A percentile compares a stretch with the other conserved stretches of the same genome.
These are phyloP conservation scores for Wickerhamomyces chaumierensis DNA, from an alignment of 805 yeast species.

Conservation along the genomic window DNA sequence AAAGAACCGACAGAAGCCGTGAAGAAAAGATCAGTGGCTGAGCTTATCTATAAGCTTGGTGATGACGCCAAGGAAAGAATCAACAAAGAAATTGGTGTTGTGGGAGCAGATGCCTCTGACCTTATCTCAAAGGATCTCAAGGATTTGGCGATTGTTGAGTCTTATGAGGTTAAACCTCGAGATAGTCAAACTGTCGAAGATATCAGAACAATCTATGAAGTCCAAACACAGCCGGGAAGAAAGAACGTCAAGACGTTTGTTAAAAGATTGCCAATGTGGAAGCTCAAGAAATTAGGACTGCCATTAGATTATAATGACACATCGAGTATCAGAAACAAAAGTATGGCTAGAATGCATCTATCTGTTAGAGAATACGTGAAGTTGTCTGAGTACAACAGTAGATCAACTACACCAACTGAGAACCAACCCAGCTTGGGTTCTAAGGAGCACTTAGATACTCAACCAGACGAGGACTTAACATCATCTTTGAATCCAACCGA, in stretches of 20 bases:
- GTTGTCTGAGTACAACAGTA: conserved; percentile 12
- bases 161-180: conserved; percentile 9
- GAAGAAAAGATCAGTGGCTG: conserved; percentile 10
- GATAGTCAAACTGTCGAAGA: conserved; percentile 3
- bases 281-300: conserved; percentile 1
- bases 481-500: neutral
- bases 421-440: too few species aligned
- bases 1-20: conserved; percentile 5
- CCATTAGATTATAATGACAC: neutral
- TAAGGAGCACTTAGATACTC: conserved; percentile 2
- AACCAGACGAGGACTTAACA: neutral
- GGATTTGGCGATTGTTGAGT: conserved; percentile 26
- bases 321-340: conserved; percentile 3
- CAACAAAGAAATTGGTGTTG: conserved; percentile 8
- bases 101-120: conserved; percentile 3
- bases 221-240: conserved; percentile 10
- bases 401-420: neutral
- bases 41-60: neutral
- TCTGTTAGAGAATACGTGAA: conserved; percentile 24
- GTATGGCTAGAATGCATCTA: conserved; percentile 10
- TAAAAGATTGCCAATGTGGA: conserved; percentile 15
- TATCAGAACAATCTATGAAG: neutral
- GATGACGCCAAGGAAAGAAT: conserved; percentile 13
- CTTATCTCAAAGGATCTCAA: conserved; percentile 21
- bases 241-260: conserved; percentile 30